Evolutionary conservation across 2,329 filamentous ascomycete species (phyloP), one percentile per base, ranked within the genome.

Genomic region (Davidsoniella australis): DNA sequence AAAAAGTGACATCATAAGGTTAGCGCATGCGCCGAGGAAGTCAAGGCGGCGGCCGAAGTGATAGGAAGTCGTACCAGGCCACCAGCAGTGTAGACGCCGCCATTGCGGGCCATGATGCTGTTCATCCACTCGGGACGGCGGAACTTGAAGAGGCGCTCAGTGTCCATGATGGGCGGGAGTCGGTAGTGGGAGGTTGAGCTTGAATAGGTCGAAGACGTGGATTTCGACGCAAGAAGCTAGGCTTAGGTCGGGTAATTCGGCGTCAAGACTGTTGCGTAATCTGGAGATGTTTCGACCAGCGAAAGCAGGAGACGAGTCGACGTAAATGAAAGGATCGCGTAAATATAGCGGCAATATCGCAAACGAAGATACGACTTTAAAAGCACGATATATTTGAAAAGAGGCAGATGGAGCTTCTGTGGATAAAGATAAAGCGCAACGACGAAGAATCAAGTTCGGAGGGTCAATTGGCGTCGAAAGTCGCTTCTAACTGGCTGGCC

Each of bases 141-240:
- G 60, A 81, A 81, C 67, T 79, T 80, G 72, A 73, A 81, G 57
- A 81, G 74, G 50, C 76, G 73, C 53, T 80, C 76, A 56, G 80
- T 76, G 54, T 76, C 73, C 74, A 78, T 78, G 45, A 33, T 61
- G 33, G 24, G 20, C 24, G 7, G 12, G 48, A 9, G 26, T 26
- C 39, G 24, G 41, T 45, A 17, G 18, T 6, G 20, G 29, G 17
- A 5, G n/a, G 29, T 24, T 23, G 20, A 23, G 20, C 20, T 23
- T 23, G 4, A 5, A 23, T 40, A 24, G 33, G 14, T 16, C 16
- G 5, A 40, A 24, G 23, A 12, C 18, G 42, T 29, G 18, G 18
- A 41, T n/a, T 20, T 42, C 5, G 17, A 16, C 5, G 40, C 17
- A 42, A 42, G 18, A 17, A 14, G 29, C 8, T 18, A n/a, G 20